These are phyloP conservation scores for Syzygium aromaticum DNA, from an alignment of 345 rosid species.

Conservation along the genomic window DNA sequence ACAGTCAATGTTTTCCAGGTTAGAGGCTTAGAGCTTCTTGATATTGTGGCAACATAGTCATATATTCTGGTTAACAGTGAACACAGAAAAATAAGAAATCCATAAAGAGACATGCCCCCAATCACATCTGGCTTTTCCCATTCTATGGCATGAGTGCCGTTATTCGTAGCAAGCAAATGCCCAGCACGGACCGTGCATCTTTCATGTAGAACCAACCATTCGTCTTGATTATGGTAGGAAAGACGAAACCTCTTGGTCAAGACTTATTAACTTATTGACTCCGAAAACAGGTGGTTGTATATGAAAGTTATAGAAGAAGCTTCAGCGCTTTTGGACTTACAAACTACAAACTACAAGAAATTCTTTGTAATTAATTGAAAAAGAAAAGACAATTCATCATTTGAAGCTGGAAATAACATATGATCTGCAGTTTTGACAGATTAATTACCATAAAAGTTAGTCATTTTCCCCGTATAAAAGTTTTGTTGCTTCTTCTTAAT, in stretches of 20 bases:
- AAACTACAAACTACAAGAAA: background rate
- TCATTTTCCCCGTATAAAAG: background rate
- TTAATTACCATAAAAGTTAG: background rate
- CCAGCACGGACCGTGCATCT: background rate
- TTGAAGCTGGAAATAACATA: background rate
- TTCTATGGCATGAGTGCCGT: background rate
- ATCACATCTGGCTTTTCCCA: background rate
- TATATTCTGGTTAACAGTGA: background rate
- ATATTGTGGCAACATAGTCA: background rate
- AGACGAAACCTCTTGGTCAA: background rate
- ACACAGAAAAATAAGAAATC: background rate
- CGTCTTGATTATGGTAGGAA: background rate
- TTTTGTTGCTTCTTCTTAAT: background rate
- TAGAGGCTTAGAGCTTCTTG: background rate
- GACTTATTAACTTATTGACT: background rate
- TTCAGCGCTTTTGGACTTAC: background rate
- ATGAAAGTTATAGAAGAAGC: background rate
- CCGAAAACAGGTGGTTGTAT: background rate
- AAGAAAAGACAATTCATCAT: background rate
- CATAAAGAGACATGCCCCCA: background rate
- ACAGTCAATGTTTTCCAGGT: conserved; percentile 62
- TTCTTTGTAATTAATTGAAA: background rate
- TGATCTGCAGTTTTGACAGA: background rate
- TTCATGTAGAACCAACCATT: background rate
- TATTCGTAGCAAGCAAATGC: background rate